Evolutionary conservation across 2,329 filamentous ascomycete species (phyloP), one percentile per base, ranked within the genome.

Genomic region (Verticillium nonalfalfae): DNA sequence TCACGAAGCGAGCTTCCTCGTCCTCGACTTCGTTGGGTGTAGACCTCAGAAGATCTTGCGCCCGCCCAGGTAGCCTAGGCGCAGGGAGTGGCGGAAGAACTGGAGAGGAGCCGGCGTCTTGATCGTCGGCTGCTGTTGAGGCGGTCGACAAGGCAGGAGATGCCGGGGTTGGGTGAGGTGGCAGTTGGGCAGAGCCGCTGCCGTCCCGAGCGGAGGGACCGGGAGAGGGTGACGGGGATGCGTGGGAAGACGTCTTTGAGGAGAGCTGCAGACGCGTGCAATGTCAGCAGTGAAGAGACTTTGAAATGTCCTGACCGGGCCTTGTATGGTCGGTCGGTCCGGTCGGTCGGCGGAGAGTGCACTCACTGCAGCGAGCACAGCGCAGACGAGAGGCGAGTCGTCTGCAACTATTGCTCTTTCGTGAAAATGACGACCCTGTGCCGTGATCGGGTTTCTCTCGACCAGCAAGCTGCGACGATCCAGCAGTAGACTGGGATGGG

Each of bases 181-280:
- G 71, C 71, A 71, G 70, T 69, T 71, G 72, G 68, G 69, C 68
- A 65, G 73, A 70, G 73, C 72, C 73, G 68, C 68, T 70, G 74
- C 80, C 81, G 79, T 85, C 84, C 82, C 81, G 84, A 83, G 84
- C 83, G 71, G 75, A 70, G 70, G 84, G 84, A 86, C 81, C 77
- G 84, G 83, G 82, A 81, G 81, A 79, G 71, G 76, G 74, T 69
- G 75, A 73, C 67, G 78, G 76, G 73, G 76, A 72, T 68, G 72
- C 78, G 79, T 74, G 72, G 71, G 81, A 76, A 79, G 81, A 85
- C 84, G 83, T 86, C 72, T 81, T 86, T 73, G 73, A 73, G 72
- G 70, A 67, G 72, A 73, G 72, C 79, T 75, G 64, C 65, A 60
- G 61, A 59, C 56, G 34, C 52, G 54, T 31, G 26, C 26, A 31